Conservation (phyloP, 345 rosid species). For the Salix caprea region DNA sequence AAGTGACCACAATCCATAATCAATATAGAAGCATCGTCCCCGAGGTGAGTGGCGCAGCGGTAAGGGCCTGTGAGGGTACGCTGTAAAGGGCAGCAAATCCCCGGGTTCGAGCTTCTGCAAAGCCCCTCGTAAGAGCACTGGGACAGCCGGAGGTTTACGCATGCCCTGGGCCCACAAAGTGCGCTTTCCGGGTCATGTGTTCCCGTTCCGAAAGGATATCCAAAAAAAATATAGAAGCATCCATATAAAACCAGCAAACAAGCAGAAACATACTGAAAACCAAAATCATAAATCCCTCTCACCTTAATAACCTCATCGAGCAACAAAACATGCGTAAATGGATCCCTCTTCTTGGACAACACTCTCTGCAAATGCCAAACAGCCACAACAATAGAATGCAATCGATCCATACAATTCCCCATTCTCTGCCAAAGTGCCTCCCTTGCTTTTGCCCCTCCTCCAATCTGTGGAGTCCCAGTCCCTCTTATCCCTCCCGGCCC, state of each 20-base stretch:
- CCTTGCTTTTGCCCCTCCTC: slow-evolving; percentile 79
- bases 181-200: no score
- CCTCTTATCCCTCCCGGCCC: slow-evolving; percentile 97
- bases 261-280: not conserved
- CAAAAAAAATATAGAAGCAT: not conserved
- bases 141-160: no score
- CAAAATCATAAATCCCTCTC: not conserved
- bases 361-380: slow-evolving; percentile 99
- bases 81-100: no score
- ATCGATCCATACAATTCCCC: slow-evolving; percentile 77
- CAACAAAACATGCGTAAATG: slow-evolving; percentile 85
- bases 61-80: no score
- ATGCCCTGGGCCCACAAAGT: no score
- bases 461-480: slow-evolving; percentile 88
- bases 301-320: slow-evolving; percentile 96
- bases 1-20: not conserved
- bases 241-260: not conserved
- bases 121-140: no score
- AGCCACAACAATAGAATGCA: slow-evolving; percentile 71
- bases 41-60: no score
- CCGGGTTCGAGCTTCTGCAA: no score
- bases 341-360: slow-evolving; percentile 92
- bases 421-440: slow-evolving; percentile 94
- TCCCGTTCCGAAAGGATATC: no score
- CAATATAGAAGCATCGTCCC: not conserved